Conservation (phyloP, 2,329 filamentous ascomycete species). For the Penicillium sumatraense region DNA sequence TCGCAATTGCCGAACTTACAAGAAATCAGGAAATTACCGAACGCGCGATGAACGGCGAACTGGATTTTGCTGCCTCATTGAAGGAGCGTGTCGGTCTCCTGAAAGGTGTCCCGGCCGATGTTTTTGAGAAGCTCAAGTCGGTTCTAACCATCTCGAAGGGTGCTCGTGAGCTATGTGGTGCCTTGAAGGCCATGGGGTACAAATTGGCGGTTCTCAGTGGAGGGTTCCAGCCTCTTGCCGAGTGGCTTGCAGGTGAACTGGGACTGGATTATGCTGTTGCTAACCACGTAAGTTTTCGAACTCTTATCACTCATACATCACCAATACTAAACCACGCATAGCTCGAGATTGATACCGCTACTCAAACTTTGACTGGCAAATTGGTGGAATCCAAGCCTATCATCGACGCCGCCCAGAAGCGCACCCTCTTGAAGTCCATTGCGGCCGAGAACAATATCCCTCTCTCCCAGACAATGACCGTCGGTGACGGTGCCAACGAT, state of each 20-base stretch:
- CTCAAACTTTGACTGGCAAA: constrained; percentile 60
- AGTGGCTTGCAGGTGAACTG: constrained; percentile 79
- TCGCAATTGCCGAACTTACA: constrained; percentile 11
- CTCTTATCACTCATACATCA: neutral
- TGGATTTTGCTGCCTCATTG: constrained; percentile 87
- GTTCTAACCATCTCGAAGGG: constrained; percentile 82
- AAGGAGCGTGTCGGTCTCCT: constrained; percentile 79
- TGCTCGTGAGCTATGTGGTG: constrained; percentile 72
- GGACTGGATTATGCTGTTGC: constrained; percentile 87
- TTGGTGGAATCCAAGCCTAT: constrained; percentile 59
- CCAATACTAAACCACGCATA: constrained; percentile 20
- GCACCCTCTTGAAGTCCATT: constrained; percentile 58
- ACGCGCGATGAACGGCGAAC: constrained; percentile 92
- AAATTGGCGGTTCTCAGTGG: constrained; percentile 91
- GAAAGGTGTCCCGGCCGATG: constrained; percentile 75
- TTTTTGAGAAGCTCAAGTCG: constrained; percentile 77
- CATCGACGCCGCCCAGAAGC: constrained; percentile 64
- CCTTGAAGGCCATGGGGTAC: constrained; percentile 77
- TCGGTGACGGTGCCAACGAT: constrained; percentile 70
- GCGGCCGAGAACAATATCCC: constrained; percentile 59
- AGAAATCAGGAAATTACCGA: constrained; percentile 72
- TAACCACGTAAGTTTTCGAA: constrained; percentile 66
- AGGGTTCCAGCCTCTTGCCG: constrained; percentile 86
- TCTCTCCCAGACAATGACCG: constrained; percentile 59
- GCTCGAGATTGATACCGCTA: constrained; percentile 54